phyloP scores from a whole-genome alignment of 495 filamentous ascomycete genomes.

The Cenococcum geophilum region DNA sequence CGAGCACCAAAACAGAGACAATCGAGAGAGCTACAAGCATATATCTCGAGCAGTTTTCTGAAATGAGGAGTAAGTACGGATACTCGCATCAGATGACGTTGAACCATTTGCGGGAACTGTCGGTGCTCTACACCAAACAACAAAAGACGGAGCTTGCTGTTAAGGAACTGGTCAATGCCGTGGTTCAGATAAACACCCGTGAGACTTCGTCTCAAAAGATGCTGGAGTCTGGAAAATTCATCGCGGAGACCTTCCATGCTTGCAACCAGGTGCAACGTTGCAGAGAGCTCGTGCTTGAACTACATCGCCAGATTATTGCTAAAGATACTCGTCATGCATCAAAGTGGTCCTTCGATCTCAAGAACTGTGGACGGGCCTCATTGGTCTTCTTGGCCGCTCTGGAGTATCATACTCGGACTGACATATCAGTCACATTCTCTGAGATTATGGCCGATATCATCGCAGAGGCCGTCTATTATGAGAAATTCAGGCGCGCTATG shows the following conservation, averaged over 20 bases:
- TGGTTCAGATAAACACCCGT: slow-evolving; percentile 10
- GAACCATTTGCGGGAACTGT: slow-evolving; percentile 11
- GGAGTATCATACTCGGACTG: slow-evolving; percentile 17
- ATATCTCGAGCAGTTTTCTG: slow-evolving; percentile 7
- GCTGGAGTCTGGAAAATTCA: slow-evolving; percentile 13
- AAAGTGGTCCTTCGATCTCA: slow-evolving; percentile 22
- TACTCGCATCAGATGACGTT: slow-evolving; percentile 14
- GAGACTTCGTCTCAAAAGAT: slow-evolving; percentile 19
- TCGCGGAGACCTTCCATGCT: slow-evolving; percentile 8
- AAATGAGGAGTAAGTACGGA: slow-evolving; percentile 21
- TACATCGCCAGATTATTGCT: slow-evolving; percentile 19
- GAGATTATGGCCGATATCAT: slow-evolving; percentile 19
- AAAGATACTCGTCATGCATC: slow-evolving; percentile 13
- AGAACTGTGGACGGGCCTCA: slow-evolving; percentile 9
- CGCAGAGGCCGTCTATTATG: slow-evolving; percentile 15
- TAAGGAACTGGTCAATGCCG: slow-evolving; percentile 13
- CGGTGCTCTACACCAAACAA: slow-evolving; percentile 14
- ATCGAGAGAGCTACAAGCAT: slow-evolving; percentile 17
- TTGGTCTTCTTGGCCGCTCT: slow-evolving; percentile 23
- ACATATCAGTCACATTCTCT: slow-evolving; percentile 15
- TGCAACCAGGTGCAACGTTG: slow-evolving; percentile 1
- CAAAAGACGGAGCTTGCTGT: slow-evolving; percentile 19
- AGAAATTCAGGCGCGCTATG: slow-evolving; percentile 12
- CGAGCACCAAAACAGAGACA: slow-evolving; percentile 12
- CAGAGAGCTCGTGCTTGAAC: slow-evolving; percentile 10